Evolutionary conservation across 1,284 basidiomycete species (phyloP).

Genomic region (Heimioporus retisporus): DNA sequence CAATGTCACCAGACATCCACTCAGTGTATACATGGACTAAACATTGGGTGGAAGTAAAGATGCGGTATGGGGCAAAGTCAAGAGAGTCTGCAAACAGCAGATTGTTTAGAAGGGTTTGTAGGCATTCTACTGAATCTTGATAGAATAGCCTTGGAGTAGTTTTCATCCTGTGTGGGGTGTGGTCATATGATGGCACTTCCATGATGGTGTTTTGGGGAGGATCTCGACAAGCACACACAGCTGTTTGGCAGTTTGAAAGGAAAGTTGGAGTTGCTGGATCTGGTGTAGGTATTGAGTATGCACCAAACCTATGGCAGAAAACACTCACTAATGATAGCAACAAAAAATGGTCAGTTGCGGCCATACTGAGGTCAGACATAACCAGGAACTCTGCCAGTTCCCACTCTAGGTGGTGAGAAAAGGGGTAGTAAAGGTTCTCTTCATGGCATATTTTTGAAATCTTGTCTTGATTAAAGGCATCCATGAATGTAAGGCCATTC

Average conservation of each 20-base stretch:
- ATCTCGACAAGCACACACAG: not conserved
- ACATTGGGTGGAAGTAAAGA: slow-evolving; percentile 5
- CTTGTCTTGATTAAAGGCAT: slow-evolving; percentile 1
- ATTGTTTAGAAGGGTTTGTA: slow-evolving; percentile 3
- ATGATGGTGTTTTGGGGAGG: not conserved
- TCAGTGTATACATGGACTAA: slow-evolving; percentile 6
- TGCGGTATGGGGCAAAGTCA: not conserved
- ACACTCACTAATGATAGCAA: slow-evolving; percentile 1
- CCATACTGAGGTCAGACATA: slow-evolving; percentile 6
- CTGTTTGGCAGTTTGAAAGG: not conserved
- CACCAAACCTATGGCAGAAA: no score
- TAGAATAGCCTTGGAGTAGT: slow-evolving; percentile 1
- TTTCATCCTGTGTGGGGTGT: slow-evolving; percentile 1
- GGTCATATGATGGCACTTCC: slow-evolving; percentile 5
- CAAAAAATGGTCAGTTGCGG: slow-evolving; percentile 6
- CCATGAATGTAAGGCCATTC: slow-evolving; percentile 1
- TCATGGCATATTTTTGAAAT: not conserved
- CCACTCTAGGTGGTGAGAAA: slow-evolving; percentile 3
- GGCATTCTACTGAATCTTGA: slow-evolving; percentile 1
- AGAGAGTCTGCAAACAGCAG: not conserved
- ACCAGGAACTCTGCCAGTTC: slow-evolving; percentile 7
- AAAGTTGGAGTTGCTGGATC: not conserved
- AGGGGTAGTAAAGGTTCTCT: slow-evolving; percentile 1
- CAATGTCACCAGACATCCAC: slow-evolving; percentile 15
- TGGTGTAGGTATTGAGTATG: not conserved